Percentiles rank a stretch among this genome's conserved stretches.
Conservation (phyloP, 108 stramenopile genomes). For the Skeletonema potamos region DNA sequence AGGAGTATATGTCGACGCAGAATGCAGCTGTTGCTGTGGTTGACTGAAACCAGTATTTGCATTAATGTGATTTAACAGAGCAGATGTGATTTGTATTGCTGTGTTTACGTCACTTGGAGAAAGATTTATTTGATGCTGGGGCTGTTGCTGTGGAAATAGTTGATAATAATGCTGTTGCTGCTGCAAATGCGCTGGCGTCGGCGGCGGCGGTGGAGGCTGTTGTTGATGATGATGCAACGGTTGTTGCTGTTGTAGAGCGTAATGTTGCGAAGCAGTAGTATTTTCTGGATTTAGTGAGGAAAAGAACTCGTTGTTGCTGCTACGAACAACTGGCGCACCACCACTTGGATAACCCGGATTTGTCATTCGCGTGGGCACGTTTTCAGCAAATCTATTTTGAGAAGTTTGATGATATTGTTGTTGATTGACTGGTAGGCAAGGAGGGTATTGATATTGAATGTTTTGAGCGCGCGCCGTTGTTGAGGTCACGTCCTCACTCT, state of each 20-base stretch:
- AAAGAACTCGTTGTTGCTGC: too few relatives aligned
- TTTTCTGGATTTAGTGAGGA: not conserved
- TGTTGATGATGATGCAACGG: not conserved
- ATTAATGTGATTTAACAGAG: not conserved
- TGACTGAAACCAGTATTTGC: too few relatives aligned
- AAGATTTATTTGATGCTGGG: not conserved
- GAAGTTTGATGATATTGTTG: not conserved
- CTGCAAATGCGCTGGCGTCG: too few relatives aligned
- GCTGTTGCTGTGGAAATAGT: not conserved
- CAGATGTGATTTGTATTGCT: not conserved
- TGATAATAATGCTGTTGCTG: not conserved
- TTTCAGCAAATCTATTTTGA: too few relatives aligned
- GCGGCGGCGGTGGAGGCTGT: not conserved
- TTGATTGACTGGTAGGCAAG: not conserved
- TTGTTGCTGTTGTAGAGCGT: not conserved
- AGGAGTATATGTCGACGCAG: too few relatives aligned
- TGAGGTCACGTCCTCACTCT: not conserved
- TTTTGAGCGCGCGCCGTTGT: not conserved
- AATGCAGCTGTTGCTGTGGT: too few relatives aligned
- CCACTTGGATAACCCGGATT: too few relatives aligned
- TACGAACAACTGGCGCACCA: too few relatives aligned
- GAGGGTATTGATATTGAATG: not conserved
- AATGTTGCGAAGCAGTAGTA: not conserved
- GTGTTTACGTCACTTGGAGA: not conserved
- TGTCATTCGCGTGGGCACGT: too few relatives aligned